Percentiles rank a stretch among this genome's conserved stretches.
Evolutionary conservation across 163 green algal species (phyloP).

Genomic region (Trebouxiophyceae sp.): DNA sequence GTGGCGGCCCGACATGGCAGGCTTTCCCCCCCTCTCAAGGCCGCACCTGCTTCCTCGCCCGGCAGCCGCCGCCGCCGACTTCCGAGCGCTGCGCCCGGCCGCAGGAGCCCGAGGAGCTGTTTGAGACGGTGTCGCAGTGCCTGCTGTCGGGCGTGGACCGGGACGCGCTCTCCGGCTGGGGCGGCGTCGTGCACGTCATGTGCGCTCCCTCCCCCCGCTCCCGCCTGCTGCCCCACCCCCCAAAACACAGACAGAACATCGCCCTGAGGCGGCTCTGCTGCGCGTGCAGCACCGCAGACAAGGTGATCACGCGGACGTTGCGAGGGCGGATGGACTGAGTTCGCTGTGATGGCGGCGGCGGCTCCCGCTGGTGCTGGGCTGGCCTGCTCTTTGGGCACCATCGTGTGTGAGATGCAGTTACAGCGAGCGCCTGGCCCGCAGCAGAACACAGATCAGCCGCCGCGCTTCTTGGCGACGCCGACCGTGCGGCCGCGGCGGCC

Average conservation of each 20-base stretch:
- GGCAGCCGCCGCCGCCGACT: no score
- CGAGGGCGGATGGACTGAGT: conserved; percentile 90
- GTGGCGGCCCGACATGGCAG: conserved; percentile 79
- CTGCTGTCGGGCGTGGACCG: conserved; percentile 84
- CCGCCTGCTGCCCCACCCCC: no score
- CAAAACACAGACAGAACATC: background rate
- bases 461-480: conserved; percentile 59
- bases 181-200: conserved; percentile 90
- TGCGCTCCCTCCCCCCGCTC: conserved; percentile 1
- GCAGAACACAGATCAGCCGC: no score
- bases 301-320: conserved; percentile 75
- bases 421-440: no score
- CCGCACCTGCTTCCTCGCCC: no score
- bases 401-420: no score
- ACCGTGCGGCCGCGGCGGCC: conserved; percentile 87
- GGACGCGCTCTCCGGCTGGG: conserved; percentile 94
- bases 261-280: background rate
- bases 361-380: no score
- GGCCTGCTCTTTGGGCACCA: no score
- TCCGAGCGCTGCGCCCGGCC: no score
- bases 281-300: conserved; percentile 66
- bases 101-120: conserved; percentile 90
- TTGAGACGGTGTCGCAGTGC: conserved; percentile 91
- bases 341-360: no score
- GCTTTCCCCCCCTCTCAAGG: background rate